Percentiles rank a stretch among this genome's conserved stretches.
Evolutionary conservation across 2,329 filamentous ascomycete species (phyloP).

Genomic region (Pseudogymnoascus sp.): DNA sequence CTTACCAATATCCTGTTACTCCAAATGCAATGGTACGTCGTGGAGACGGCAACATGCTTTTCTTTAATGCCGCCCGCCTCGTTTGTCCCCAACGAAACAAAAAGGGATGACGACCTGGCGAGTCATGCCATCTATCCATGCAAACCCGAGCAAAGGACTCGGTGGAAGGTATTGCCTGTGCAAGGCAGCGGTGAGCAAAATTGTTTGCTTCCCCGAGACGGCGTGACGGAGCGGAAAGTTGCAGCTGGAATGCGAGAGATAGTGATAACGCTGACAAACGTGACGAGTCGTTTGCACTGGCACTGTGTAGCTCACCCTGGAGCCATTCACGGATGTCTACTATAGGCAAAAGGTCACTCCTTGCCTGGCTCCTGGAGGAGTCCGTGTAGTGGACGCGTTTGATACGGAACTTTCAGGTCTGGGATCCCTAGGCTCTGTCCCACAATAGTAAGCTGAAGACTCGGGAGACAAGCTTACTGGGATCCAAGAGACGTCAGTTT

Average conservation of each 20-base stretch:
- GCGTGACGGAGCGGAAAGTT: not conserved
- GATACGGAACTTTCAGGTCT: not conserved
- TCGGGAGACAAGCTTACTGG: not conserved
- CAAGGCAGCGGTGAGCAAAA: not conserved
- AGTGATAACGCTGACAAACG: slow-evolving; percentile 2
- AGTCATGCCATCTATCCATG: not conserved
- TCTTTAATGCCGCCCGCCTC: slow-evolving; percentile 1
- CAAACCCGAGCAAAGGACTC: not conserved
- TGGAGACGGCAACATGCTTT: not conserved
- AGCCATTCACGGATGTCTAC: not conserved
- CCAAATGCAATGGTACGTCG: not conserved
- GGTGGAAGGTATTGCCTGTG: not conserved
- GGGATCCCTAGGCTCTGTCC: not conserved
- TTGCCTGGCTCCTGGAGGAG: not conserved
- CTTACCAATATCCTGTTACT: not conserved
- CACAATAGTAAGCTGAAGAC: not conserved
- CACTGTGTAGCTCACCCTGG: not conserved
- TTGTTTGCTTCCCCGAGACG: not conserved
- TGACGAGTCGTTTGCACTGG: not conserved
- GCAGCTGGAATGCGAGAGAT: not conserved
- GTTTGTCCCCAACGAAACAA: not conserved
- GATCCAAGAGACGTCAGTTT: not conserved
- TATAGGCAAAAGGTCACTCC: not conserved
- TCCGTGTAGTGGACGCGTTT: not conserved
- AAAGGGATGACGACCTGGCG: not conserved